Conservation (phyloP, 139 green algal genomes). For the Diplosphaera chodatii region DNA sequence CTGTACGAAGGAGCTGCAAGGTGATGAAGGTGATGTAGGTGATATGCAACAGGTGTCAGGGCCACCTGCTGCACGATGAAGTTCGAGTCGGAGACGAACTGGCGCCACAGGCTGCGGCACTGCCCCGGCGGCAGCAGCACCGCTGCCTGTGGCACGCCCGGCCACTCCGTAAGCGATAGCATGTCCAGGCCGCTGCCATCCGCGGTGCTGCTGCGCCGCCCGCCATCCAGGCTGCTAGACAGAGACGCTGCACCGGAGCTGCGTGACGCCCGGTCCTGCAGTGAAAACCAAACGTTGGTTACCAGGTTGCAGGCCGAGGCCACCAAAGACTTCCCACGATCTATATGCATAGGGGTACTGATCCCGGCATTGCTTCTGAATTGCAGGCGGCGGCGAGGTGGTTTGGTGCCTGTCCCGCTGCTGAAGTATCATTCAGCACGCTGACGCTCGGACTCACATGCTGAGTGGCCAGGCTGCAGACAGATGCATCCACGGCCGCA, state of each 20-base stretch:
- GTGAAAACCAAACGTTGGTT: no score
- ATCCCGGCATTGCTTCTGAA: no score
- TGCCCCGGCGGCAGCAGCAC: slow-evolving; percentile 47
- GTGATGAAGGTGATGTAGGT: no score
- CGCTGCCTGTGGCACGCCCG: slow-evolving; percentile 11
- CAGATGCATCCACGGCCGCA: not conserved
- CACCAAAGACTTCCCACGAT: no score
- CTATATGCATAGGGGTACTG: no score
- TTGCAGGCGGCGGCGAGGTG: no score
- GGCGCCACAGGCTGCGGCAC: slow-evolving; percentile 57
- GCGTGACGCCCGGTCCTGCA: not conserved
- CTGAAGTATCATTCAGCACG: no score
- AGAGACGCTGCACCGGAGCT: not conserved
- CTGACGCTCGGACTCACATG: no score
- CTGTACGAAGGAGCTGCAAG: no score
- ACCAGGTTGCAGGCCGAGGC: no score
- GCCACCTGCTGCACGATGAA: slow-evolving; percentile 61
- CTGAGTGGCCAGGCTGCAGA: not conserved
- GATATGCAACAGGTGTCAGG: not conserved
- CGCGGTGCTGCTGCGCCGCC: not conserved
- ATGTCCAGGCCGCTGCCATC: slow-evolving; percentile 35
- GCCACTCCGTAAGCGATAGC: slow-evolving; percentile 43
- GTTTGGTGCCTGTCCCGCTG: no score
- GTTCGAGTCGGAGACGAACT: slow-evolving; percentile 59
- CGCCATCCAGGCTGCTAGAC: slow-evolving; percentile 7